Evolutionary conservation across 352 stramenopile genomes (phyloP).

Genomic region (Blastocystis sp.): DNA sequence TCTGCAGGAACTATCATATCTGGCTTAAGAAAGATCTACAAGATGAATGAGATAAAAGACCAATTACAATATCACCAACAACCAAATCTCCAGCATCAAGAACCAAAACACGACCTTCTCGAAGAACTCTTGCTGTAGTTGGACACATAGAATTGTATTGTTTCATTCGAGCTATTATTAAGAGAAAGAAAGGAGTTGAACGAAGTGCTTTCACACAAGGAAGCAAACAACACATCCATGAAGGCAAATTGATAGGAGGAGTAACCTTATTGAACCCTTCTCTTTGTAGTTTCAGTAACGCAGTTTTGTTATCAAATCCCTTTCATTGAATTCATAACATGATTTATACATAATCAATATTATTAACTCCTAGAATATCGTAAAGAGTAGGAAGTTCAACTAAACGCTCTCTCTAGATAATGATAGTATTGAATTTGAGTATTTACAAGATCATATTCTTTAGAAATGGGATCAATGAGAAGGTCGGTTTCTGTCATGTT

Average conservation of each 20-base stretch:
- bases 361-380: constrained; percentile 32
- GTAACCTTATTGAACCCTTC: constrained; percentile 51
- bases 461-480: constrained; percentile 51
- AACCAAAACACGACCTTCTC: constrained; percentile 1
- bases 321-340: background rate
- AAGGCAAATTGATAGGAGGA: constrained; percentile 41
- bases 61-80: constrained; percentile 39
- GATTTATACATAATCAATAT: background rate
- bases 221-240: constrained; percentile 58
- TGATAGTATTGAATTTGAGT: background rate
- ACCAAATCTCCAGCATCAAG: constrained; percentile 49
- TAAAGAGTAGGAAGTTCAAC: constrained; percentile 43
- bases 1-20: constrained; percentile 46
- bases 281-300: constrained; percentile 43
- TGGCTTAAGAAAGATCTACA: constrained; percentile 35
- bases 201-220: constrained; percentile 14
- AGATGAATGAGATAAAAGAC: background rate
- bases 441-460: constrained; percentile 55
- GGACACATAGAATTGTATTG: constrained; percentile 36
- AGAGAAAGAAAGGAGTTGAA: background rate
- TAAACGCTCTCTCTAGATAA: constrained; percentile 30
- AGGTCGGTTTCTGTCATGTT: background rate
- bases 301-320: constrained; percentile 17
- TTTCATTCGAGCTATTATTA: constrained; percentile 19
- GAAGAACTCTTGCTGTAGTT: constrained; percentile 13